Evolutionary conservation across 805 yeast species (phyloP), one percentile per base, ranked within the genome.

Genomic region (Sugiyamaella boreocaroliniensis): DNA sequence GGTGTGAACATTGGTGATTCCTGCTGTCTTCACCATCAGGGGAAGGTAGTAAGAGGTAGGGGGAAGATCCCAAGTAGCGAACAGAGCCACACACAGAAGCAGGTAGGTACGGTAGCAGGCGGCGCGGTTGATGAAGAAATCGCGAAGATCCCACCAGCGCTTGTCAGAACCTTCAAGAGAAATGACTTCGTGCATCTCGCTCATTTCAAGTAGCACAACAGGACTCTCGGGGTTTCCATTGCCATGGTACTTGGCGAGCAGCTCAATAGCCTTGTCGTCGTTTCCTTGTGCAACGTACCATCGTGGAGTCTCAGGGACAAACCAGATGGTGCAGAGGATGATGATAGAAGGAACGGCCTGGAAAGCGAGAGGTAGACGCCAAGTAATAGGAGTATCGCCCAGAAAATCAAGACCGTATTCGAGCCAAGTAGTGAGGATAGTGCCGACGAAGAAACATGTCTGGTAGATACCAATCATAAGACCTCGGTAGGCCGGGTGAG

Each of bases 401-500:
- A 47, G 19, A 32, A 40, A 46, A 40, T 40, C 42, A n/a, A 51
- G 49, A 8, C 58, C 57, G 18, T 44, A 47, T 7, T 43, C 53
- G 15, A 54, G 34, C 49, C 59, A 51, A 14, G 52, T 47, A 4
- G 52, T 47, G 22, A 55, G 45, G 26, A 50, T 45, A 2, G 53
- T 43, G 2, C 58, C 56, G 8, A 43, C 52, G 32, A 50, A 46
- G 43, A 51, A 51, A 19, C 50, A 46, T 4, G 54, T 42, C 29
- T 45, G 54, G 29, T 53, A 50, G 20, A 53, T 16, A 12, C 55
- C 58, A 7, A 51, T 50, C 44, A 53, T 15, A 6, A 50, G 29
- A 40, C 58, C 58, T 22, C 56, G 48, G 44, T 51, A 52, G n/a
- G 54, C 52, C 22, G 58, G 61, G 49, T 55, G 60, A n/a, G 61